Evolutionary conservation across 306 rosid genomes (phyloP).

Genomic region (Malus sylvestris): DNA sequence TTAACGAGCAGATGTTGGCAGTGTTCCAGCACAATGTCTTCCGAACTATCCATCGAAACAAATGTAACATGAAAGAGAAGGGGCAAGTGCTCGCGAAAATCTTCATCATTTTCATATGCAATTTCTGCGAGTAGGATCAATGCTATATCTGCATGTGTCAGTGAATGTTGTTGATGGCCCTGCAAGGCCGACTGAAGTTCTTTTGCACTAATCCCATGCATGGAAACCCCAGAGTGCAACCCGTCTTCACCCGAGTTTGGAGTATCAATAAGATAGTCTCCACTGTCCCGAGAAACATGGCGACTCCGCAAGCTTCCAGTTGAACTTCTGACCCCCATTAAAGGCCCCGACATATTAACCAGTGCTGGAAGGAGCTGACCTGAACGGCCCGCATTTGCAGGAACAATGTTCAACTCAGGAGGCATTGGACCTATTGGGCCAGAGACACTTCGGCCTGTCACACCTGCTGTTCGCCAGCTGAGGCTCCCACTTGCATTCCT

Average conservation of each 20-base stretch:
- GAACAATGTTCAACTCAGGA: conserved; percentile 82
- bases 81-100: conserved; percentile 97
- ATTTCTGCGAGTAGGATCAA: conserved; percentile 95
- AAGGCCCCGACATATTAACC: conserved; percentile 98
- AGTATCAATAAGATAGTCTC: conserved; percentile 93
- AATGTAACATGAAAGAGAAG: conserved; percentile 92
- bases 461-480: conserved; percentile 96
- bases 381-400: conserved; percentile 81
- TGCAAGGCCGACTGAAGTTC: conserved; percentile 98
- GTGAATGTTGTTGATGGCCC: conserved; percentile 98
- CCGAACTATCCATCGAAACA: conserved; percentile 99
- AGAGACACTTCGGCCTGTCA: conserved; percentile 92
- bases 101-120: conserved; percentile 99
- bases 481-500: conserved; percentile 97
- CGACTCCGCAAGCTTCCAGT: conserved; percentile 95
- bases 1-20: conserved; percentile 98
- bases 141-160: conserved; percentile 97
- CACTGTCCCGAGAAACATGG: conserved; percentile 97
- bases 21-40: conserved; percentile 96
- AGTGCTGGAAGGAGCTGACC: conserved; percentile 92
- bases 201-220: conserved; percentile 78
- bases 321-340: conserved; percentile 97
- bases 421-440: conserved; percentile 99
- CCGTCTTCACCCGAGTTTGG: conserved; percentile 99
- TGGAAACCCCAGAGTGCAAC: conserved; percentile 50